Percentiles rank a stretch among this genome's conserved stretches.
These are phyloP conservation scores for Myriosclerotinia curreyana DNA, from an alignment of 2,329 filamentous ascomycete genomes.

Conservation along the genomic window DNA sequence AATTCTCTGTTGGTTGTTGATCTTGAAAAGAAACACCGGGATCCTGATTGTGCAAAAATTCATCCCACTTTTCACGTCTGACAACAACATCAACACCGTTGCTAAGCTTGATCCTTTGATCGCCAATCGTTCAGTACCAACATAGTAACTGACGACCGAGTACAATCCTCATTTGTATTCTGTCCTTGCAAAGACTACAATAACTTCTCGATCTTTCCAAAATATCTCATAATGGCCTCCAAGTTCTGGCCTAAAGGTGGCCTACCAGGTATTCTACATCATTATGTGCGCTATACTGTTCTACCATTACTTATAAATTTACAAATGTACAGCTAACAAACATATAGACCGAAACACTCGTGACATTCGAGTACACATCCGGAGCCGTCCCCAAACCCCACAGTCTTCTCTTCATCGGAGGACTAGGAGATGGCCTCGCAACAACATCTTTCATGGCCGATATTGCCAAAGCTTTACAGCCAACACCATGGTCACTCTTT, in stretches of 20 bases:
- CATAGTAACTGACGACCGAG: neutral
- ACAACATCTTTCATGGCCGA: slow-evolving; percentile 48
- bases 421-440: slow-evolving; percentile 51
- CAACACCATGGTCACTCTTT: slow-evolving; percentile 42
- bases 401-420: slow-evolving; percentile 52
- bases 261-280: slow-evolving; percentile 38
- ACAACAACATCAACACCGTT: neutral
- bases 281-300: slow-evolving; percentile 35
- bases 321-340: slow-evolving; percentile 12
- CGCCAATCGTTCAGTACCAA: neutral
- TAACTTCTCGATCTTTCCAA: neutral
- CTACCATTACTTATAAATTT: neutral
- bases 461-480: slow-evolving; percentile 44
- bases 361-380: slow-evolving; percentile 43
- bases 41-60: neutral
- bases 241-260: slow-evolving; percentile 41
- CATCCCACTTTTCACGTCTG: slow-evolving; percentile 14
- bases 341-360: slow-evolving; percentile 42
- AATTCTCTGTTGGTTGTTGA: neutral
- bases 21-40: neutral
- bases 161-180: neutral
- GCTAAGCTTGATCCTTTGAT: neutral
- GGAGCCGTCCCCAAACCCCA: slow-evolving; percentile 40
- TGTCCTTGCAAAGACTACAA: neutral
- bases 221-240: slow-evolving; percentile 45